Base-by-base conservation (phyloP, 495 filamentous ascomycete genomes). In the Neurospora sp. region DNA sequence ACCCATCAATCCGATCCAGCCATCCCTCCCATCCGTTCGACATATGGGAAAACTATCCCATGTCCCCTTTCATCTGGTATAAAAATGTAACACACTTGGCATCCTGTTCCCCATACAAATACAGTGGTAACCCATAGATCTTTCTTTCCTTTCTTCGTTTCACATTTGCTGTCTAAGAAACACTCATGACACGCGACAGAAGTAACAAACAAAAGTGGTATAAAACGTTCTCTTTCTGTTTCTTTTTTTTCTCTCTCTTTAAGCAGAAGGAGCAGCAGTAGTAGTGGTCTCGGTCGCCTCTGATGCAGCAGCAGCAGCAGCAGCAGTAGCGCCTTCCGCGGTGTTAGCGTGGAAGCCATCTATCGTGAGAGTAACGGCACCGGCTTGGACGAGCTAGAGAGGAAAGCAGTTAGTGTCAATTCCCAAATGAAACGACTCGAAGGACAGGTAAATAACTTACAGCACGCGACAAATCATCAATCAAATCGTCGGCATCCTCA, bases 401-500 rank as follows among this genome's bases (percentile, higher is more conserved):
- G 4, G 35, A 37, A 37, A 37, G 35, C 35, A 37, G 6, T 65
- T 35, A 65, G 27, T 65, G 0, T 65, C 75, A 72, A 77, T 8
- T 9, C 5, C 10, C 16, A 4, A 22, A 53, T 27, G 8, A 69
- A 41, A 69, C 14, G 68, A 35, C 0, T 1, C 16, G 74, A 70
- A 1, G 4, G 42, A 53, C n/a, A 27, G 20, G 10, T 31, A 8
- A 16, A n/a, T 10, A 75, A 92, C 93, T 86, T 89, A 97, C 92
- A 73, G 96, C 95, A 71, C 93, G 88, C 71, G 87, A 89, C 75
- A 99, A 83, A 84, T 99, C 96, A 78, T 98, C 96, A 78, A 98
- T 93, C 78, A 99, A 78, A 83, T 99, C 96, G 77, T 93, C 89
- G 10, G 86, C 90, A 82, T 99, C 96, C 79, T 99, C 96, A 80